phyloP scores from a whole-genome alignment of 2,329 filamentous ascomycete genomes.

The Ascocoryne sarcoides region DNA sequence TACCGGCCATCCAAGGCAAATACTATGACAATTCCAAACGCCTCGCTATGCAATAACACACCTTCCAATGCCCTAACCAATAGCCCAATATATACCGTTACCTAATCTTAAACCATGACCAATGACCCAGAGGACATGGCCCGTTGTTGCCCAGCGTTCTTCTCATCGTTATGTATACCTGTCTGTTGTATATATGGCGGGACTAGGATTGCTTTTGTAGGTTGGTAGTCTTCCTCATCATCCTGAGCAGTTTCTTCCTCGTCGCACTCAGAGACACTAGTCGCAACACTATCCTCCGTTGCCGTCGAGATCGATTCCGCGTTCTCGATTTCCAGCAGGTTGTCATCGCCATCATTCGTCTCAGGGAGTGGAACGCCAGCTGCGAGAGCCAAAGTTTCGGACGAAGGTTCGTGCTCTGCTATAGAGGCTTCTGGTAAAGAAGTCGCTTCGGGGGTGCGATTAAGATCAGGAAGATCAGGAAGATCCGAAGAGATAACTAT shows the following conservation, averaged over 20 bases:
- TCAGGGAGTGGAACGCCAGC: slow-evolving; percentile 15
- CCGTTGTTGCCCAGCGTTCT: slow-evolving; percentile 9
- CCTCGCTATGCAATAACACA: slow-evolving; percentile 4
- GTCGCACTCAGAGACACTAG: slow-evolving; percentile 20
- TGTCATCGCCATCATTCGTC: slow-evolving; percentile 13
- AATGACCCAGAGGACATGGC: slow-evolving; percentile 13
- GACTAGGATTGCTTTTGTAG: slow-evolving; percentile 23
- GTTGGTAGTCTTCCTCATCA: slow-evolving; percentile 16
- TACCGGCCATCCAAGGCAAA: too few relatives aligned
- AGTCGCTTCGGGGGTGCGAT: neutral
- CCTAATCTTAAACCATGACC: slow-evolving; percentile 24
- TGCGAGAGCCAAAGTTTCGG: slow-evolving; percentile 9
- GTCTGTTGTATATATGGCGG: slow-evolving; percentile 18
- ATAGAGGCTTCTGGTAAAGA: neutral
- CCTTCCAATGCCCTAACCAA: neutral
- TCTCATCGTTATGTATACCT: slow-evolving; percentile 11
- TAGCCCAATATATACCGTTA: neutral
- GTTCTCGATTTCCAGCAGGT: slow-evolving; percentile 13
- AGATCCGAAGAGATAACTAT: slow-evolving; percentile 1
- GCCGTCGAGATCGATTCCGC: slow-evolving; percentile 3
- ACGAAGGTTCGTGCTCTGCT: neutral
- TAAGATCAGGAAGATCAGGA: neutral
- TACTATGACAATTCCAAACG: neutral
- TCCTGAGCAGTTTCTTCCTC: slow-evolving; percentile 12
- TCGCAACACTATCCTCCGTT: slow-evolving; percentile 15